Base-by-base conservation (phyloP, 768 basidiomycete species). In the Galerina sulciceps region DNA sequence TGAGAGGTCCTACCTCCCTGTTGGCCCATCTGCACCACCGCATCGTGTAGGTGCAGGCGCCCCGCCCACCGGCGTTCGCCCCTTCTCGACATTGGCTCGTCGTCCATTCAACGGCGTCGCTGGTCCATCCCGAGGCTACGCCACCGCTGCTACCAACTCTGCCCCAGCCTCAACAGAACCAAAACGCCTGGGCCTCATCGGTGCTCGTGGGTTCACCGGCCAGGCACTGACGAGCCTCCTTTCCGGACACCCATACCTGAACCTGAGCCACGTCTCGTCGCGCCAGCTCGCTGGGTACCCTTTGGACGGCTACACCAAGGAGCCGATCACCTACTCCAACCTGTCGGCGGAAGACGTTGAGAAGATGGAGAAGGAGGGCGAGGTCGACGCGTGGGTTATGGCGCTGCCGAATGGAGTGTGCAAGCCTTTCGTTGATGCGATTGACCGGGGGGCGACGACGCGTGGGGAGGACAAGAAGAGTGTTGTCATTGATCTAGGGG, bases 361-460 rank as follows among this genome's bases (percentile, higher is more conserved):
- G 71, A 79, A 76, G 69, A 91, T 99, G 89, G 97, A 98, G 75
- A 87, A 88, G 75, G 79, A 86, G 49, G 89, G 91, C 9, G 91
- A 90, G 68, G 94, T 99, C 15, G 96, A 99, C 69, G 96, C 94
- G 9, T 99, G 97, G 96, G 86, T 99, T 53, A 96, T 98, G 92
- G 97, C 97, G 2, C 83, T 99, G 47, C 97, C 97, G n/a, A 99
- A 99, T 65, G 97, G 97, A 17, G 85, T 94, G 20, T 91, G 92
- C 78, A 95, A 96, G 75, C 96, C 96, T 0, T 99, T 96, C 70
- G 94, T 99, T 35, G 94, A 96, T 67, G 96, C 96, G 14, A 77
- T 99, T 47, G 94, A 97, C 67, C 82, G 85, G 37, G 93, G 89
- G 5, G 79, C 88, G 13, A 75, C 77, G 60, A 83, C 80, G 66